Evolutionary conservation across 2,329 filamentous ascomycete species (phyloP).

Genomic region (Colletotrichum cordylinicola): DNA sequence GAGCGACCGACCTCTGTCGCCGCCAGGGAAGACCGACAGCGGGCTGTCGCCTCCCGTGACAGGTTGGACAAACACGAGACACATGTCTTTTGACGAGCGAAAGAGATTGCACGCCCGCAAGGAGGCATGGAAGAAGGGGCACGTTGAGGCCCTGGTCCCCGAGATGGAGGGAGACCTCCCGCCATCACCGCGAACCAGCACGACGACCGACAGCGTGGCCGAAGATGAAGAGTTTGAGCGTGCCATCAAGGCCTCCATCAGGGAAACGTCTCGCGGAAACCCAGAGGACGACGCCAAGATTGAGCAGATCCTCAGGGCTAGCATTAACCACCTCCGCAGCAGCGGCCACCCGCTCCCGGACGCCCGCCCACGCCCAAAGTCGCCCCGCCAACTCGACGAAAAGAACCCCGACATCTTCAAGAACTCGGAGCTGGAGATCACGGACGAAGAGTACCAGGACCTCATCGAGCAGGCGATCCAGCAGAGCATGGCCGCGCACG

Average conservation of each 20-base stretch:
- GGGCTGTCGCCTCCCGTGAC: constrained; percentile 36
- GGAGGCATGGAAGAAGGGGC: constrained; percentile 45
- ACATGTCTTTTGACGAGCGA: constrained; percentile 55
- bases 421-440: constrained; percentile 43
- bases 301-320: constrained; percentile 76
- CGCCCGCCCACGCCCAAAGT: background rate
- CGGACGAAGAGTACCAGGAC: constrained; percentile 63
- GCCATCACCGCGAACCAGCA: constrained; percentile 25
- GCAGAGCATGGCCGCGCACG: constrained; percentile 47
- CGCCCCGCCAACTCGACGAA: background rate
- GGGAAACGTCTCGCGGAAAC: constrained; percentile 73
- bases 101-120: constrained; percentile 56
- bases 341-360: constrained; percentile 21
- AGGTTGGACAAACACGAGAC: constrained; percentile 55
- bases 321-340: constrained; percentile 61
- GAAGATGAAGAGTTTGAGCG: constrained; percentile 71
- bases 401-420: constrained; percentile 19
- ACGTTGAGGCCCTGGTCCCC: constrained; percentile 27
- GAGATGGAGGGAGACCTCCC: constrained; percentile 19
- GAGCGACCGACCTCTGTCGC: constrained; percentile 27
- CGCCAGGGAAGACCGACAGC: background rate
- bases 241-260: constrained; percentile 74
- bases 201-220: background rate
- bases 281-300: constrained; percentile 72
- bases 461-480: constrained; percentile 62